These are phyloP conservation scores for Spizellomyces sp. DNA, from an alignment of 192 early-diverging fungal genomes.

Conservation along the genomic window DNA sequence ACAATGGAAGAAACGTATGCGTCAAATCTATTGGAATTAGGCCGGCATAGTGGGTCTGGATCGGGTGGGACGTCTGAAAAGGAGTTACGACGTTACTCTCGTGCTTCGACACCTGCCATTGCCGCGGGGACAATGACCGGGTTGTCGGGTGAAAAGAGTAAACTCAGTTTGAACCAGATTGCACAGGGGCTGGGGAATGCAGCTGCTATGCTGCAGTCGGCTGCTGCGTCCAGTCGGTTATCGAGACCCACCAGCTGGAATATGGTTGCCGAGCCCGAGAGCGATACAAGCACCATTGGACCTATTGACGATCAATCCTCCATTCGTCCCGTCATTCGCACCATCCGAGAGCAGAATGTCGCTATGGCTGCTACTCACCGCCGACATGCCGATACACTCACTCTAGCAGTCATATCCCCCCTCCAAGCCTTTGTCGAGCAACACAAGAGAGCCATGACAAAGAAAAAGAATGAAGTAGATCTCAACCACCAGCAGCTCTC, in stretches of 20 bases:
- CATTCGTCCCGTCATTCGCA: slow-evolving; percentile 19
- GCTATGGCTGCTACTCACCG: slow-evolving; percentile 35
- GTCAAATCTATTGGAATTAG: slow-evolving; percentile 24
- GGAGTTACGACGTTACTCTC: slow-evolving; percentile 24
- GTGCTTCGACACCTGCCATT: slow-evolving; percentile 24
- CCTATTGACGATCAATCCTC: slow-evolving; percentile 14
- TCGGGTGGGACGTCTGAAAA: too few relatives aligned
- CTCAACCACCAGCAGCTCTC: slow-evolving; percentile 14
- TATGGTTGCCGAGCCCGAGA: slow-evolving; percentile 12
- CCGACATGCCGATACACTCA: slow-evolving; percentile 39
- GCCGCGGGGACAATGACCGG: slow-evolving; percentile 30
- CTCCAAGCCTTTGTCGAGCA: slow-evolving; percentile 37
- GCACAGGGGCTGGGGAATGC: slow-evolving; percentile 12
- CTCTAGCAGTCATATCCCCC: slow-evolving; percentile 28
- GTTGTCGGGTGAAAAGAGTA: slow-evolving; percentile 3
- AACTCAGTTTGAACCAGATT: slow-evolving; percentile 13
- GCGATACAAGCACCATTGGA: background rate
- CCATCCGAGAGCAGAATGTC: slow-evolving; percentile 21
- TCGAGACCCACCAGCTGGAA: slow-evolving; percentile 7
- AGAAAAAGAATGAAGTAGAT: slow-evolving; percentile 42
- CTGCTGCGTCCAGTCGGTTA: slow-evolving; percentile 3
- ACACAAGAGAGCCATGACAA: slow-evolving; percentile 27
- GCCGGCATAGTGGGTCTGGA: slow-evolving; percentile 8
- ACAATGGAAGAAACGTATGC: slow-evolving; percentile 21
- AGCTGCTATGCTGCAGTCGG: slow-evolving; percentile 12